Conservation (phyloP, 306 rosid genomes). For the Dalbergia oliveri region DNA sequence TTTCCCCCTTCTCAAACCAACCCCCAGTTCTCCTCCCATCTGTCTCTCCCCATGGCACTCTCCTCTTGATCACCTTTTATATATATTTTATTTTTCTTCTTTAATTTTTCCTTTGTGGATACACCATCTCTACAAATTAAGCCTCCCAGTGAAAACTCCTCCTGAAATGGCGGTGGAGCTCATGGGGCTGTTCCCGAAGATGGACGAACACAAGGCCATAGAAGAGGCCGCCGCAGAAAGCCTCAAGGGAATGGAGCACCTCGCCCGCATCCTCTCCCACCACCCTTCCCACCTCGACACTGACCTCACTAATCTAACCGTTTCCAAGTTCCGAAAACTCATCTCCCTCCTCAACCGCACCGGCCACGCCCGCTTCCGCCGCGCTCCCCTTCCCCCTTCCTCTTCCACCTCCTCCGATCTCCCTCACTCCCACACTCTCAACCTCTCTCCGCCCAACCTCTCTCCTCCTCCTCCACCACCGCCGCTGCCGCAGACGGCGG, state of each 20-base stretch:
- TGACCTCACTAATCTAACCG: constrained; percentile 70
- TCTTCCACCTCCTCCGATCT: constrained; percentile 21
- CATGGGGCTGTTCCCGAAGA: constrained; percentile 59
- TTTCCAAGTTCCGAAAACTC: constrained; percentile 73
- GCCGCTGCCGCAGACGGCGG: neutral
- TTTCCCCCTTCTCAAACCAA: neutral
- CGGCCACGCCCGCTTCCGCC: constrained; percentile 94
- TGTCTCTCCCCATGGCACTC: constrained; percentile 22
- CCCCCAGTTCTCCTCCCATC: neutral
- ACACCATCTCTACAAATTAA: neutral
- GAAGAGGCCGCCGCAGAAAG: constrained; percentile 88
- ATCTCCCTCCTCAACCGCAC: constrained; percentile 77
- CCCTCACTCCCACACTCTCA: constrained; percentile 13
- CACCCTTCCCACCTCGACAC: constrained; percentile 62
- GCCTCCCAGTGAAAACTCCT: neutral
- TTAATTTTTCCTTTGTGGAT: too few species aligned
- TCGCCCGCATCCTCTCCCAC: constrained; percentile 65
- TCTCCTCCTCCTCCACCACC: neutral
- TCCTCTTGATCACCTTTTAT: neutral
- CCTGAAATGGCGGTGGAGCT: constrained; percentile 73
- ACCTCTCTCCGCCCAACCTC: constrained; percentile 33
- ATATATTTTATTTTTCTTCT: too few species aligned
- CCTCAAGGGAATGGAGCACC: constrained; percentile 76
- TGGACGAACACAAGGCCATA: constrained; percentile 81
- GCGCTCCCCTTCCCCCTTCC: constrained; percentile 64